Conservation (phyloP, 1,284 basidiomycete genomes). For the Rhodotorula sp. region DNA sequence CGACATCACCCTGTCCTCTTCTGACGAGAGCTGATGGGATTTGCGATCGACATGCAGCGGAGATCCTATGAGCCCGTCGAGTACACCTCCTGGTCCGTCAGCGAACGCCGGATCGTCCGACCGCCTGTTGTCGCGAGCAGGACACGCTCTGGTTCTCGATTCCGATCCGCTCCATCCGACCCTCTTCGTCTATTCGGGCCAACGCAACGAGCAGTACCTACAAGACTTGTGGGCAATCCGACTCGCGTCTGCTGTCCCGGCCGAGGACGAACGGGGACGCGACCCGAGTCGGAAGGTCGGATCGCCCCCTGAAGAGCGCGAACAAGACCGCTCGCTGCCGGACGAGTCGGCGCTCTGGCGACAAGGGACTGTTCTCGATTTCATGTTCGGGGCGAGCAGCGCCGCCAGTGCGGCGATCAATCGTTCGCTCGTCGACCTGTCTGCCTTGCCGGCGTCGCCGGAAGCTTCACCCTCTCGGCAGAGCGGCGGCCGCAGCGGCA, state of each 20-base stretch:
- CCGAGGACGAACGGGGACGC: not conserved
- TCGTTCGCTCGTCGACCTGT: constrained; percentile 16
- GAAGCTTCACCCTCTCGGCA: constrained; percentile 17
- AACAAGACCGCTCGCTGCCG: not conserved
- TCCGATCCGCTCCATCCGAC: constrained; percentile 24
- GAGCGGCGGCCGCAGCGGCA: not conserved
- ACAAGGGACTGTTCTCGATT: constrained; percentile 29
- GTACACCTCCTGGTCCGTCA: constrained; percentile 37
- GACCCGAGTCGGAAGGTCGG: not conserved
- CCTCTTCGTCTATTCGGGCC: constrained; percentile 48
- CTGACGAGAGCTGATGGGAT: too few relatives aligned
- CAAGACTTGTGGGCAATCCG: constrained; percentile 46
- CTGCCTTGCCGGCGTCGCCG: constrained; percentile 16
- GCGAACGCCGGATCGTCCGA: constrained; percentile 24
- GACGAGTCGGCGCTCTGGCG: constrained; percentile 18
- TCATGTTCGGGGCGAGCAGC: not conserved
- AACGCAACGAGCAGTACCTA: constrained; percentile 47
- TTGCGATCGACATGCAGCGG: not conserved
- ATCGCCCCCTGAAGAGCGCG: not conserved
- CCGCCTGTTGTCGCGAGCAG: constrained; percentile 43
- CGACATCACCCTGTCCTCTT: too few relatives aligned
- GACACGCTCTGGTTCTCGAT: constrained; percentile 49
- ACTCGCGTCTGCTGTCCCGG: not conserved
- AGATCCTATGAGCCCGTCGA: constrained; percentile 3
- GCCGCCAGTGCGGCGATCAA: not conserved